These are phyloP conservation scores for Cylindrodendrum hubeiense DNA, from an alignment of 2,329 filamentous ascomycete species.

Conservation along the genomic window DNA sequence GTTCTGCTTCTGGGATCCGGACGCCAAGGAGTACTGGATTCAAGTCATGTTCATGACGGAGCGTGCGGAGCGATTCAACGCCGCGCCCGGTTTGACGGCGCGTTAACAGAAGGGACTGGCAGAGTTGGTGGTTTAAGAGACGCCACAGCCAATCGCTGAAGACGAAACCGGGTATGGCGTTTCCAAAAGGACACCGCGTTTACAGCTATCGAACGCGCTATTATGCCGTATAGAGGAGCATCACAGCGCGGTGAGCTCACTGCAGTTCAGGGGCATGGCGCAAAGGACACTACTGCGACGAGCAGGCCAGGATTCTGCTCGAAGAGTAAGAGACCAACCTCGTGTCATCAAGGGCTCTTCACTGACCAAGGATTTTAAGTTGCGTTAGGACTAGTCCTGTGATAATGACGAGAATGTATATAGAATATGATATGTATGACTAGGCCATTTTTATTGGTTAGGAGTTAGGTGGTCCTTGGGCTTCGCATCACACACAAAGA, in stretches of 20 bases:
- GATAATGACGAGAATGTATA: conserved; percentile 20
- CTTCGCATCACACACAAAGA: conserved; percentile 10
- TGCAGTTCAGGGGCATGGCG: not conserved
- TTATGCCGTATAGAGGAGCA: not conserved
- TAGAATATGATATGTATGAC: conserved; percentile 9
- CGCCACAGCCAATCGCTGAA: not conserved
- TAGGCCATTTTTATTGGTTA: conserved; percentile 10
- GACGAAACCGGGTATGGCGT: not conserved
- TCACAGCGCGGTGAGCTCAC: not conserved
- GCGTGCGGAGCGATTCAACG: conserved; percentile 88
- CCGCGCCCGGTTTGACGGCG: conserved; percentile 70
- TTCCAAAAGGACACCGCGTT: not conserved
- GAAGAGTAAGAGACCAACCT: conserved; percentile 28
- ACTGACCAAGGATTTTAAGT: conserved; percentile 23
- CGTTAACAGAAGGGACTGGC: conserved; percentile 49
- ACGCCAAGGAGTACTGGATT: conserved; percentile 97
- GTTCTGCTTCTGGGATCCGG: conserved; percentile 95
- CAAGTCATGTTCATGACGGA: conserved; percentile 99
- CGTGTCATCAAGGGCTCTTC: conserved; percentile 11
- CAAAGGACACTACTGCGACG: not conserved
- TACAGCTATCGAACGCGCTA: not conserved
- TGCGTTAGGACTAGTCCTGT: not conserved
- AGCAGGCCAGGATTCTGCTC: not conserved
- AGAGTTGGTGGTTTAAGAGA: not conserved
- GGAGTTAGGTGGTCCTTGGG: conserved; percentile 17